These are phyloP conservation scores for Biscogniauxia mediterranea DNA, from an alignment of 2,329 filamentous ascomycete species.

Conservation along the genomic window DNA sequence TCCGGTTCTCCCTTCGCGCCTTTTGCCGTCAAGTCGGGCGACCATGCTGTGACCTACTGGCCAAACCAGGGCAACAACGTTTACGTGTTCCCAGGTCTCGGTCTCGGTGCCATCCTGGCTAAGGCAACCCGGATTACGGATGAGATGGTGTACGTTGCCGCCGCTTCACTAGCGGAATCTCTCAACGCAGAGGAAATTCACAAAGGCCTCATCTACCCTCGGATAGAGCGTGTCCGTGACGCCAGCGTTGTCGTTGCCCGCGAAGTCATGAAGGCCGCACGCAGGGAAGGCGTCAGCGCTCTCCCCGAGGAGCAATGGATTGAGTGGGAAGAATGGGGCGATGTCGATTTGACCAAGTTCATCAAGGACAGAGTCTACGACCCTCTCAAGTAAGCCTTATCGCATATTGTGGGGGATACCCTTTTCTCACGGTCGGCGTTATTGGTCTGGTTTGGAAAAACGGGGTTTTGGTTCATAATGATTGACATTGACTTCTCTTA, in stretches of 20 bases:
- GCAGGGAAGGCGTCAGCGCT: slow-evolving; percentile 72
- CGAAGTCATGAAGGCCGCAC: slow-evolving; percentile 90
- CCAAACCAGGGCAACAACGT: slow-evolving; percentile 82
- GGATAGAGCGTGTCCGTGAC: slow-evolving; percentile 86
- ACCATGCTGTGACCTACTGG: slow-evolving; percentile 64
- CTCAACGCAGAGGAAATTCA: slow-evolving; percentile 80
- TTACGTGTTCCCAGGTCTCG: slow-evolving; percentile 96
- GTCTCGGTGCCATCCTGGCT: slow-evolving; percentile 86
- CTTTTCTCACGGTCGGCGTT: slow-evolving; percentile 27
- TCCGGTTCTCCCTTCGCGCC: slow-evolving; percentile 89
- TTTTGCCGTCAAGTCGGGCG: slow-evolving; percentile 61
- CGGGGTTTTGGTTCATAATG: slow-evolving; percentile 20
- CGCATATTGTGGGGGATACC: slow-evolving; percentile 11
- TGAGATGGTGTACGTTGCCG: slow-evolving; percentile 95
- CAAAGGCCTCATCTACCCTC: slow-evolving; percentile 84
- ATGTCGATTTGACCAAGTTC: slow-evolving; percentile 58
- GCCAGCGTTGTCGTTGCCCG: slow-evolving; percentile 83
- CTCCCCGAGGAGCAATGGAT: slow-evolving; percentile 68
- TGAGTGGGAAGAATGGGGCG: slow-evolving; percentile 71
- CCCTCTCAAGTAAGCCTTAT: slow-evolving; percentile 39
- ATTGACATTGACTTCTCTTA: slow-evolving; percentile 18
- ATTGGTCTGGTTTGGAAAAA: slow-evolving; percentile 11
- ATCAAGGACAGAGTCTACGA: slow-evolving; percentile 63
- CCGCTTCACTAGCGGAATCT: slow-evolving; percentile 73
- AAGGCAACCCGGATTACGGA: slow-evolving; percentile 87